Evolutionary conservation across 768 basidiomycete species (phyloP).

Genomic region (Phylloporus arenicola): DNA sequence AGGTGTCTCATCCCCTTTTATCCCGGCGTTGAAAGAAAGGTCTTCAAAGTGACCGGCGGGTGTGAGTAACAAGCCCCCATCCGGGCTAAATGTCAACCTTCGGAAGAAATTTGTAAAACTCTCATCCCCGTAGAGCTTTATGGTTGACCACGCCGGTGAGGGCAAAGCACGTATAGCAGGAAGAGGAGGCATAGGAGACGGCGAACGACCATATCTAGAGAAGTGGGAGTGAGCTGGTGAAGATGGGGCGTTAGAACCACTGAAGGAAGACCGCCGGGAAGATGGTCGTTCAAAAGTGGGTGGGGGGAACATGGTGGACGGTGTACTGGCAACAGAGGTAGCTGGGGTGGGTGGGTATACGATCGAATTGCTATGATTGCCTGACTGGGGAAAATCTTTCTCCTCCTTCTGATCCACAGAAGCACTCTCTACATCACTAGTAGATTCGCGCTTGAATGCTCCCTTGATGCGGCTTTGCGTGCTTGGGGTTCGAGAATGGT

Average conservation of each 20-base stretch:
- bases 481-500: slow-evolving; percentile 70
- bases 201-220: slow-evolving; percentile 70
- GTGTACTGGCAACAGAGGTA: slow-evolving; percentile 63
- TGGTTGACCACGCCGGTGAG: slow-evolving; percentile 56
- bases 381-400: slow-evolving; percentile 23
- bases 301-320: slow-evolving; percentile 44
- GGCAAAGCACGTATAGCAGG: slow-evolving; percentile 82
- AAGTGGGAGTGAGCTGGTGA: slow-evolving; percentile 59
- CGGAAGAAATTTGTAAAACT: slow-evolving; percentile 95
- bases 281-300: slow-evolving; percentile 57
- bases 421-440: slow-evolving; percentile 70
- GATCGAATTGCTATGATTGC: slow-evolving; percentile 28
- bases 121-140: slow-evolving; percentile 92
- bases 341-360: slow-evolving; percentile 54
- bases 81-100: slow-evolving; percentile 88
- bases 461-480: slow-evolving; percentile 51
- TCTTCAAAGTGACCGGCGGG: slow-evolving; percentile 98
- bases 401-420: slow-evolving; percentile 53
- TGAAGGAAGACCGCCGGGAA: slow-evolving; percentile 61
- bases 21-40: slow-evolving; percentile 48
- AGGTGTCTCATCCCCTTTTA: slow-evolving; percentile 38
- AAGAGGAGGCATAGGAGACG: slow-evolving; percentile 86
- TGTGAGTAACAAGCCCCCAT: slow-evolving; percentile 88
- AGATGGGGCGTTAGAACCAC: slow-evolving; percentile 73
- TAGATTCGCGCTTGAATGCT: slow-evolving; percentile 64